Conservation (phyloP, 2,329 filamentous ascomycete genomes). For the Botryotinia calthae region DNA sequence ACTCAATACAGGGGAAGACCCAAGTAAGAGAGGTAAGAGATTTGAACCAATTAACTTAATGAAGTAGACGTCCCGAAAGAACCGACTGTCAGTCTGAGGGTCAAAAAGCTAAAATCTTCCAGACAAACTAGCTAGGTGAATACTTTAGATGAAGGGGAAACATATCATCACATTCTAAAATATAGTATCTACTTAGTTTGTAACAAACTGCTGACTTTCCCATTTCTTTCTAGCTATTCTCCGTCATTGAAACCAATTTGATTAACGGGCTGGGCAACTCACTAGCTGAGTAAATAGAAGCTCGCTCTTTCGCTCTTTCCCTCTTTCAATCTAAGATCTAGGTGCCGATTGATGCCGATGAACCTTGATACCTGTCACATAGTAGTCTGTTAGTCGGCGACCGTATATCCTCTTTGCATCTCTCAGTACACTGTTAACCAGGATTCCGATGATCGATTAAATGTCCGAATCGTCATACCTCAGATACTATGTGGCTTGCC, state of each 20-base stretch:
- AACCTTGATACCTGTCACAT: conserved; percentile 16
- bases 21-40: conserved; percentile 3
- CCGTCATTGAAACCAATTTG: conserved; percentile 3
- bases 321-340: neutral
- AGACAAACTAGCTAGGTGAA: neutral
- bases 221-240: neutral
- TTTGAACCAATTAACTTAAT: conserved; percentile 8
- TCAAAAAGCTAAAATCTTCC: neutral
- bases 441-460: conserved; percentile 9
- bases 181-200: neutral
- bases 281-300: neutral
- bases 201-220: neutral
- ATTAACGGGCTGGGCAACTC: neutral
- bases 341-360: neutral
- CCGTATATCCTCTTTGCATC: neutral
- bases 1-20: conserved; percentile 14
- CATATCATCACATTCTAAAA: neutral
- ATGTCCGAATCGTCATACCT: conserved; percentile 11
- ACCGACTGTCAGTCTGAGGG: neutral
- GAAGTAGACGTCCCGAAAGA: conserved; percentile 11
- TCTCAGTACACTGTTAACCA: neutral
- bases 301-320: neutral
- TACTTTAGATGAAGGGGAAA: conserved; percentile 8
- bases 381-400: conserved; percentile 12
- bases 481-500: conserved; percentile 3